Base-by-base conservation (phyloP, 441 rosid genomes). In the Syzygium malaccense region DNA sequence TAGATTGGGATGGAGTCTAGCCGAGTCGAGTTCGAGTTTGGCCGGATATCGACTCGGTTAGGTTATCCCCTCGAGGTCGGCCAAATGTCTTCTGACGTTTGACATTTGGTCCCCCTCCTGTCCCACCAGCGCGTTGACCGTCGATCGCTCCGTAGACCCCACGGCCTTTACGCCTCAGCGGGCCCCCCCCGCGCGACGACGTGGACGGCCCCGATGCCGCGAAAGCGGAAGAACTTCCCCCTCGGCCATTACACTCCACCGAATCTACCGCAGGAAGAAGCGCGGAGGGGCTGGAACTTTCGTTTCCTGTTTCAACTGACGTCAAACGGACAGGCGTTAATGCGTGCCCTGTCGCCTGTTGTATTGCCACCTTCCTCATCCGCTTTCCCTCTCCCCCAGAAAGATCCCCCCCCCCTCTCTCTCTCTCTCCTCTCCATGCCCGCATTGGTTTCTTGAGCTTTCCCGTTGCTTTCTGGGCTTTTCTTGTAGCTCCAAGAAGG, bases 401-500 rank as follows among this genome's bases (percentile, higher is more conserved):
- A 30, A 14, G 25, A 8, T 23, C 71, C 45, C 51, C 25, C 26
- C 5, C 80, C 20, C n/a, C n/a, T n/a, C 51, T 45, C 25, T 4
- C 28, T 20, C 4, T 23, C 25, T 11, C 48, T 45, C 1, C 10
- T 45, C 48, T 45, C 48, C 48, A 1, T 45, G 7, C 48, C 49
- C 83, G 66, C 17, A 12, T 0, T 23, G 51, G 14, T 45, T 75
- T 41, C n/a, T 60, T 75, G 17, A 25, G 48, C 83, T 45, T 75
- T 41, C 4, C 83, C 66, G 3, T 60, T 60, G 66, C 32, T 28
- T 41, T 75, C 62, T 57, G 25, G 48, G 62, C 11, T 57, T 57
- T 25, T 57, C 33, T 28, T 5, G 48, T 20, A 2, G 83, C 83
- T 97, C 90, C 48, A 93, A 87, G 92, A 96, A 96, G 92, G 96